phyloP scores from a whole-genome alignment of 2,329 filamentous ascomycete species.

The Ceratocystis papillata region DNA sequence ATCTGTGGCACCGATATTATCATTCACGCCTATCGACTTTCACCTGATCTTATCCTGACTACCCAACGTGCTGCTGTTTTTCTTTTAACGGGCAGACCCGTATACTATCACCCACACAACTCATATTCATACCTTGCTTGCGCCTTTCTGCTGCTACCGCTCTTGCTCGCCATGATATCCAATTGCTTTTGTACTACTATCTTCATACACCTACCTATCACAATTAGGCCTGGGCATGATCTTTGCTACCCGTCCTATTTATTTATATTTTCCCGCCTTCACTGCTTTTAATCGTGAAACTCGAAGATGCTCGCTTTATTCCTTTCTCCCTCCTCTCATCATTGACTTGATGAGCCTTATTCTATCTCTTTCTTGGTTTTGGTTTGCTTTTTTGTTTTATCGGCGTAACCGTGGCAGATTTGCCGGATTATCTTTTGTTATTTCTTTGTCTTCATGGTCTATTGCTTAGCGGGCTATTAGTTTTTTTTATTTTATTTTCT shows the following conservation, averaged over 20 bases:
- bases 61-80: not conserved
- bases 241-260: not conserved
- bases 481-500: slow-evolving; percentile 24
- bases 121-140: not conserved
- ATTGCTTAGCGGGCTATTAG: slow-evolving; percentile 10
- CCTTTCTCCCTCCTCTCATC: not conserved
- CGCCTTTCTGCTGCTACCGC: slow-evolving; percentile 3
- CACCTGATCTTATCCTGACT: slow-evolving; percentile 3
- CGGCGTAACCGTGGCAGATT: not conserved
- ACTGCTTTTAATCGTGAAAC: not conserved
- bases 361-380: not conserved
- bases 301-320: not conserved
- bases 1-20: too few species aligned
- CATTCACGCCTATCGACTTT: too few species aligned
- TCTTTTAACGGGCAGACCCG: not conserved
- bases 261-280: not conserved
- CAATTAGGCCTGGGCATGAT: too few species aligned
- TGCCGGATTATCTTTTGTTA: slow-evolving; percentile 3
- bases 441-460: slow-evolving; percentile 7
- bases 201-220: not conserved
- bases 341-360: not conserved
- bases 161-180: slow-evolving; percentile 21
- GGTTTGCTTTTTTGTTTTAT: not conserved
- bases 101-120: not conserved
- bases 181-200: slow-evolving; percentile 20